These are phyloP conservation scores for Atkinsonella texensis DNA, from an alignment of 2,329 filamentous ascomycete genomes.

Conservation along the genomic window DNA sequence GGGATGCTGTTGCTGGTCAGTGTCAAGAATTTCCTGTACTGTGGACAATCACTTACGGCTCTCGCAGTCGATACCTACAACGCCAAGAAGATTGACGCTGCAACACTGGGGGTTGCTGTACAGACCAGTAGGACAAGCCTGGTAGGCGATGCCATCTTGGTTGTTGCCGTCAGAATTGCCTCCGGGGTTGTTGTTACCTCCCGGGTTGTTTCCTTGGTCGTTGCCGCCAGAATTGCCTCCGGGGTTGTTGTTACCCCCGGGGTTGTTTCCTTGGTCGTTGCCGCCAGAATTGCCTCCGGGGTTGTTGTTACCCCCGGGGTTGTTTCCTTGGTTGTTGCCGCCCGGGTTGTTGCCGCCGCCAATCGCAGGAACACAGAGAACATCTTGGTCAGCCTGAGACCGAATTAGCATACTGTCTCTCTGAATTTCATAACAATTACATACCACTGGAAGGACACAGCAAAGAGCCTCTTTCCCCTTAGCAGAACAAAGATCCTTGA, in stretches of 20 bases:
- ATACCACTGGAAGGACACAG: conserved; percentile 8
- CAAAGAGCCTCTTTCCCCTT: conserved; percentile 4
- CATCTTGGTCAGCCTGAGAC: not conserved
- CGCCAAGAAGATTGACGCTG: conserved; percentile 3
- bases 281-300: not conserved
- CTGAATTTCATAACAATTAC: not conserved
- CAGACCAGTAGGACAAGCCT: conserved; percentile 3
- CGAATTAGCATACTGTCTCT: not conserved
- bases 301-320: not conserved
- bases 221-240: not conserved
- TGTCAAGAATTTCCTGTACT: not conserved
- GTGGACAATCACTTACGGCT: conserved; percentile 5
- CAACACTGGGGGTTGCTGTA: conserved; percentile 10
- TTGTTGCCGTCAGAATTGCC: not conserved
- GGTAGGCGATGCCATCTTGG: not conserved
- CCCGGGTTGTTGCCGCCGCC: not conserved
- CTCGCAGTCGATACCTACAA: conserved; percentile 6
- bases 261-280: not conserved
- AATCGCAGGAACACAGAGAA: not conserved
- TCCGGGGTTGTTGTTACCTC: no score
- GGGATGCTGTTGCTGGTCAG: not conserved
- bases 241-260: not conserved
- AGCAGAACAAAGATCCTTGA: conserved; percentile 4
- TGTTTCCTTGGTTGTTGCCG: not conserved
- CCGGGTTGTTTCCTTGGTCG: not conserved